Percentiles rank a stretch among this genome's conserved stretches.
These are phyloP conservation scores for Pelargonium australe DNA, from an alignment of 441 rosid genomes.

Conservation along the genomic window DNA sequence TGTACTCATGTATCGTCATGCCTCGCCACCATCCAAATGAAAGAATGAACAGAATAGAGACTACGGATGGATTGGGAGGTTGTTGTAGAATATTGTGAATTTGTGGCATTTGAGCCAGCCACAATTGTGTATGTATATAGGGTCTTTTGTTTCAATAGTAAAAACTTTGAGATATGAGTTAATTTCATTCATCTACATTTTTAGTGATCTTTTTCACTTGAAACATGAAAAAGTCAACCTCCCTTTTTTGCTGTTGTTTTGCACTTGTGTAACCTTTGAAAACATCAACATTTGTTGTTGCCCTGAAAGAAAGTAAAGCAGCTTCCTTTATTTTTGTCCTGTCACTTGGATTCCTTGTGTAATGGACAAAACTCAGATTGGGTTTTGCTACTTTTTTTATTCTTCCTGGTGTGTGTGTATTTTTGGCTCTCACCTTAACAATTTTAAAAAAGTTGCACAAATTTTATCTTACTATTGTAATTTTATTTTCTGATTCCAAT, in stretches of 20 bases:
- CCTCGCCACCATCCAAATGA: constrained; percentile 25
- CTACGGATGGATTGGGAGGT: constrained; percentile 20
- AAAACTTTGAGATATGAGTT: constrained; percentile 25
- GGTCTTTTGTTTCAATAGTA: constrained; percentile 23
- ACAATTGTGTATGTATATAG: constrained; percentile 32
- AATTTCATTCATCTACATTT: constrained; percentile 39
- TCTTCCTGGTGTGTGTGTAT: too few species aligned
- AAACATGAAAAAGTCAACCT: neutral
- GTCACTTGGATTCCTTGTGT: too few species aligned
- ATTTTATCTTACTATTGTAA: too few species aligned
- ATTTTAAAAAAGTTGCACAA: too few species aligned
- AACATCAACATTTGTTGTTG: too few species aligned
- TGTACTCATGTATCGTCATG: constrained; percentile 9
- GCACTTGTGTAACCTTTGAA: too few species aligned
- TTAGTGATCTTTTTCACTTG: neutral
- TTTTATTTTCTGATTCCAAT: too few species aligned
- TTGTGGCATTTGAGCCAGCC: constrained; percentile 31
- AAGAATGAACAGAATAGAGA: constrained; percentile 22
- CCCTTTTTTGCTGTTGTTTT: neutral
- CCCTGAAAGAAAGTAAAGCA: too few species aligned
- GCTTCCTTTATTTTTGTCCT: too few species aligned
- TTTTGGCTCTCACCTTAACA: too few species aligned
- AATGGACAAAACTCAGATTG: too few species aligned
- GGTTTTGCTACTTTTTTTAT: too few species aligned
- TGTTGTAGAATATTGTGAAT: constrained; percentile 34